A percentile compares a stretch with the other conserved stretches of the same genome.
These are phyloP conservation scores for Catenaria anguillulae DNA, from an alignment of 371 early-diverging fungal genomes.

Conservation along the genomic window DNA sequence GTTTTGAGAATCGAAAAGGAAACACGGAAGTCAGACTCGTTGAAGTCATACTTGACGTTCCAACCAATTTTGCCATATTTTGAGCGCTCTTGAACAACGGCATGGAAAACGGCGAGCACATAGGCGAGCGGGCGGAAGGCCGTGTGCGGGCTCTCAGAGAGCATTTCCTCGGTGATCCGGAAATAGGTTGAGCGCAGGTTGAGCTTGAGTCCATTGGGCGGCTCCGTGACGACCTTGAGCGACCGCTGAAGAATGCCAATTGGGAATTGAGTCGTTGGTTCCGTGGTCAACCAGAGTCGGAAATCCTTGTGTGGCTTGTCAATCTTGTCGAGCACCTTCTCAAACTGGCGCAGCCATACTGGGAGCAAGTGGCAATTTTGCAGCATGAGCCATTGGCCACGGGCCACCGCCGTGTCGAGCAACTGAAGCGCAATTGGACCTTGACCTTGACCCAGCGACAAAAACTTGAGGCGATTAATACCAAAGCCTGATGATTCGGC, in stretches of 20 bases:
- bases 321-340: slow-evolving; percentile 41
- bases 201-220: slow-evolving; percentile 41
- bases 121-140: slow-evolving; percentile 34
- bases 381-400: slow-evolving; percentile 47
- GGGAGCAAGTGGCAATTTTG: slow-evolving; percentile 44
- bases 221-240: slow-evolving; percentile 48
- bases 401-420: slow-evolving; percentile 37
- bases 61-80: slow-evolving; percentile 47
- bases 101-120: slow-evolving; percentile 42
- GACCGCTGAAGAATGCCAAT: slow-evolving; percentile 43
- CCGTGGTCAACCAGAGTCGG: slow-evolving; percentile 42
- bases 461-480: slow-evolving; percentile 35
- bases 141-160: slow-evolving; percentile 31
- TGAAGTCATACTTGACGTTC: slow-evolving; percentile 46
- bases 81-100: slow-evolving; percentile 44
- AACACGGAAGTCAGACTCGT: slow-evolving; percentile 43
- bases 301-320: slow-evolving; percentile 42
- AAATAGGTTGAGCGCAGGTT: slow-evolving; percentile 36
- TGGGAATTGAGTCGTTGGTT: slow-evolving; percentile 37
- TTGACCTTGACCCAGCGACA: slow-evolving; percentile 46
- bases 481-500: slow-evolving; percentile 40
- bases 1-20: slow-evolving; percentile 30
- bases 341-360: slow-evolving; percentile 34
- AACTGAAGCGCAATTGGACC: slow-evolving; percentile 42
- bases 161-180: slow-evolving; percentile 25